These are phyloP conservation scores for Anethum foeniculum DNA, from an alignment of 140 eudicot genomes.

Conservation along the genomic window DNA sequence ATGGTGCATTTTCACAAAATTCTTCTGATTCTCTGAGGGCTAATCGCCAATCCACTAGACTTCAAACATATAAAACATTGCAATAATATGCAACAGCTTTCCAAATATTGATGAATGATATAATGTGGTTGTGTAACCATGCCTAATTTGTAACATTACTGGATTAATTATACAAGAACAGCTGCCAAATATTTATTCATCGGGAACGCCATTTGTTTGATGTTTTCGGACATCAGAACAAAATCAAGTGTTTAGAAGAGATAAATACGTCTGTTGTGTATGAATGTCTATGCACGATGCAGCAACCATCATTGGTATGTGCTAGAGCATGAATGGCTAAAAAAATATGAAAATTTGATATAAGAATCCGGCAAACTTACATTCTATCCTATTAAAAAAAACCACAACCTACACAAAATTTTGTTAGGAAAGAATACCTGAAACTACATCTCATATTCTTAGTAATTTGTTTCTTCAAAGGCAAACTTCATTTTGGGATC, in stretches of 20 bases:
- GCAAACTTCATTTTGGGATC: background rate
- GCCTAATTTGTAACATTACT: no score
- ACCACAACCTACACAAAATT: constrained; percentile 18
- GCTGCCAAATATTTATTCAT: background rate
- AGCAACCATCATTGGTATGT: background rate
- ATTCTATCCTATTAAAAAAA: constrained; percentile 16
- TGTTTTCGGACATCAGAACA: background rate
- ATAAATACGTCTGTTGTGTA: background rate
- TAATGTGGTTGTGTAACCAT: no score
- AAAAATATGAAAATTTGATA: background rate
- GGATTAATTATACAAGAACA: no score
- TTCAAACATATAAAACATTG: no score
- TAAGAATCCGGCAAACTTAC: constrained; percentile 22
- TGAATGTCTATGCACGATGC: background rate
- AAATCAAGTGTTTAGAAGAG: background rate
- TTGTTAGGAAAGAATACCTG: constrained; percentile 36
- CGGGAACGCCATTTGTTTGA: background rate
- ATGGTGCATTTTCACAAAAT: no score
- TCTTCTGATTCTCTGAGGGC: no score
- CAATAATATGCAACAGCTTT: no score
- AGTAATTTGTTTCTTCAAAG: background rate
- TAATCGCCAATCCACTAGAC: no score
- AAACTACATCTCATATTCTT: constrained; percentile 20
- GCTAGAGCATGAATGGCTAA: background rate
- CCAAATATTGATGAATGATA: no score